Evolutionary conservation across 192 early-diverging fungal genomes (phyloP), one percentile per base, ranked within the genome.

Genomic region (Coemansia sp.): DNA sequence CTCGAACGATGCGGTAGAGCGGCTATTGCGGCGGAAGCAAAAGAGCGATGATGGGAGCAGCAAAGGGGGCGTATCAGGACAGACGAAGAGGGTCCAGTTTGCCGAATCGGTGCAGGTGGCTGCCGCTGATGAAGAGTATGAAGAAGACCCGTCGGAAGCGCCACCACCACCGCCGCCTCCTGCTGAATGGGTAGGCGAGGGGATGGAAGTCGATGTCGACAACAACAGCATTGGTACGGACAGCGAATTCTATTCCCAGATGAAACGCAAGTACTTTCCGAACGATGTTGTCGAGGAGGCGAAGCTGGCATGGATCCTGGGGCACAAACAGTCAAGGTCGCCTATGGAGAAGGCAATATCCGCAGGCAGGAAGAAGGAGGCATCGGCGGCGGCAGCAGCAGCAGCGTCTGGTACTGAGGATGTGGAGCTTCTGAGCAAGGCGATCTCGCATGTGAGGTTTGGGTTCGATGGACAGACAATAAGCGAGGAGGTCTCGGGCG

Each of bases 391-490:
- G 0, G 48, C 52, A 26, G 65, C 66, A 3, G 37, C 63, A n/a
- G 5, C 42, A 0, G 42, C 39, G 12, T 11, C 8, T 13, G 13
- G 16, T 1, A 68, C 40, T 5, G 61, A 58, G 1, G 74, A 71
- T 12, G 15, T 41, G 6, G 57, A 41, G 12, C 62, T 71, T 16
- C 9, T 82, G 58, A 41, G 43, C 2, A 65, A 69, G n/a, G 66
- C 74, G 9, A 70, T 85, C 5, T 76, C 87, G 0, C 80, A 85
- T 22, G 67, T 87, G 19, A 85, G 96, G 40, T 96, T 96, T 71
- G 92, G 90, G 41, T 93, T 98, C 52, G 73, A 87, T 32, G 96
- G 93, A 11, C 76, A 82, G 22, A 80, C 94, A 8, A 72, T 96
- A 42, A 80, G 84, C 12, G 78, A 78, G n/a, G 70, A 70, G 11